Evolutionary conservation across 805 yeast species (phyloP).

Genomic region (Osmozyma mogii): DNA sequence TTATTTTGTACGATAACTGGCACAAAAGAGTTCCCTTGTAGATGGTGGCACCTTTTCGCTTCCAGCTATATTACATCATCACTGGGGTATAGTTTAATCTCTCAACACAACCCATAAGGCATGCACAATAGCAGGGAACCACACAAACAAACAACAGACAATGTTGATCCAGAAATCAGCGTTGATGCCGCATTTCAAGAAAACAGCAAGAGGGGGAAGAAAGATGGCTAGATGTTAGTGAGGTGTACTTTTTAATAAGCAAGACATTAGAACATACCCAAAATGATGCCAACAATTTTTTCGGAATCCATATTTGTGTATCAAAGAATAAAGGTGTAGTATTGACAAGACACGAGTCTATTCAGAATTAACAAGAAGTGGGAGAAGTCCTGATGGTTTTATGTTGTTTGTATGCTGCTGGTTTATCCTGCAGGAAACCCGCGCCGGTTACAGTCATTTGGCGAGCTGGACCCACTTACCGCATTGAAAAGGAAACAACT

Average conservation of each 20-base stretch:
- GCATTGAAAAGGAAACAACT: no score
- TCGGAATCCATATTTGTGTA: constrained; percentile 26
- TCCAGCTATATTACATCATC: no score
- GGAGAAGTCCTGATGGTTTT: no score
- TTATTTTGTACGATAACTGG: no score
- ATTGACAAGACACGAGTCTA: constrained; percentile 3
- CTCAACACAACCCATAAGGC: constrained; percentile 56
- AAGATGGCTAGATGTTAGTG: constrained; percentile 40
- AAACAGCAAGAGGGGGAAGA: constrained; percentile 74
- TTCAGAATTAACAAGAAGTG: no score
- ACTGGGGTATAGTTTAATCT: constrained; percentile 5
- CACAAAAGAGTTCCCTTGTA: no score
- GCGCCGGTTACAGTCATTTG: no score
- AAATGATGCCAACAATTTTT: constrained; percentile 32
- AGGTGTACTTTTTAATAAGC: no score
- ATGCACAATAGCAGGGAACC: constrained; percentile 78
- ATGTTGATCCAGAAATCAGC: constrained; percentile 58
- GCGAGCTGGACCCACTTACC: no score
- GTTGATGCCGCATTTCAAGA: constrained; percentile 59
- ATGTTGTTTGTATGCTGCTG: no score
- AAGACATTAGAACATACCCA: constrained; percentile 19
- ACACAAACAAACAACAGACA: constrained; percentile 50
- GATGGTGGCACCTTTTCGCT: no score
- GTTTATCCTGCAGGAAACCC: no score
- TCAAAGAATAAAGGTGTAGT: neutral